Evolutionary conservation across 306 rosid species (phyloP).

Genomic region (Abrus precatorius): DNA sequence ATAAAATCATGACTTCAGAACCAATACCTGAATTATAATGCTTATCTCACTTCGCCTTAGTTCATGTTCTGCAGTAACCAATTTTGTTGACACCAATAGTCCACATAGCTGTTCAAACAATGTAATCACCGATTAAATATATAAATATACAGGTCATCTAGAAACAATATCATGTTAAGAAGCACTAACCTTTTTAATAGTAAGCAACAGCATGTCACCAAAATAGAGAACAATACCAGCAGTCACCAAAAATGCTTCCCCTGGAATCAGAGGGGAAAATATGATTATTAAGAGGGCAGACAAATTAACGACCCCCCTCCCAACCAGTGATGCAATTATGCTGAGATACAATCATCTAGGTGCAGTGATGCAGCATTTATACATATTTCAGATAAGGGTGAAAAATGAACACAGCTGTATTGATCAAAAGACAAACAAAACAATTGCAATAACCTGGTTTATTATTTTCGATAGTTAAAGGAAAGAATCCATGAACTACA

Average conservation of each 20-base stretch:
- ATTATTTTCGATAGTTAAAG: constrained; percentile 20
- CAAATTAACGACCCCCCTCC: constrained; percentile 14
- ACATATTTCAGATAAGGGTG: constrained; percentile 27
- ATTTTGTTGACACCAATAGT: constrained; percentile 57
- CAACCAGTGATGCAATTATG: constrained; percentile 14
- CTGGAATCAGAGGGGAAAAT: constrained; percentile 52
- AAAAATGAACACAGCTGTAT: constrained; percentile 24
- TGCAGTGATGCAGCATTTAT: constrained; percentile 15
- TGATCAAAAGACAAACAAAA: constrained; percentile 10
- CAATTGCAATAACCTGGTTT: background rate
- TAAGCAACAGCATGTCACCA: constrained; percentile 84
- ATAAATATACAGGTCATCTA: constrained; percentile 21
- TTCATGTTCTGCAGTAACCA: constrained; percentile 58
- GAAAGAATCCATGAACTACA: constrained; percentile 14
- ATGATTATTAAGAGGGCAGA: constrained; percentile 25
- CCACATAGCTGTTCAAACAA: constrained; percentile 67
- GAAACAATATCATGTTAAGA: constrained; percentile 16
- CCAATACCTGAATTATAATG: constrained; percentile 81
- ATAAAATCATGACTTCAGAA: constrained; percentile 45
- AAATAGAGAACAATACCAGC: constrained; percentile 89
- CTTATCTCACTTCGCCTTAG: constrained; percentile 79
- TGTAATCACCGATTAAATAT: constrained; percentile 43
- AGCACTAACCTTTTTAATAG: constrained; percentile 72
- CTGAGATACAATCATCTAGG: constrained; percentile 26
- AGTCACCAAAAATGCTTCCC: constrained; percentile 87